Evolutionary conservation across 805 yeast genomes (phyloP), one percentile per base, ranked within the genome.

Genomic region (Pichia membranifaciens): DNA sequence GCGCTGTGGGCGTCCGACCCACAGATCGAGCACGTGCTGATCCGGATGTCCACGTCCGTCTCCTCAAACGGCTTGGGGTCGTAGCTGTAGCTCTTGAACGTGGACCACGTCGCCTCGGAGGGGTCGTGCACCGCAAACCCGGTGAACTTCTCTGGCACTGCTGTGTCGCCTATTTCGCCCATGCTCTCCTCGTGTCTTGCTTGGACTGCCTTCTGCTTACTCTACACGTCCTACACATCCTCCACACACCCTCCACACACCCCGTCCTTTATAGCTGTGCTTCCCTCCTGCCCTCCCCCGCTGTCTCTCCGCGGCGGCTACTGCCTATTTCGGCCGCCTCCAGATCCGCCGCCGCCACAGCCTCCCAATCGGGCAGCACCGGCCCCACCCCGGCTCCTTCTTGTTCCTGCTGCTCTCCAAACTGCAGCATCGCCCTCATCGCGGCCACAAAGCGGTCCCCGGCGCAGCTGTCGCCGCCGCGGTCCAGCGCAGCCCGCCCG

Each of bases 1-100:
- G 75, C 81, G 25, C 75, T 66, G 58, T 79, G 84, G 47, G 73
- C 66, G 55, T 81, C 86, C 22, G 78, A 70, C 32, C 82, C 84
- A 62, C 87, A 81, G n/a, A 81, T 65, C 29, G 79, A 77, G 61
- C 77, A 73, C 18, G 68, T 65, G 21, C 58, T 58, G 47, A 71
- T 69, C 52, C 70, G 63, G 52, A 75, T 62, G 35, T 76, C 71
- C n/a, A 71, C 71, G 51, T 76, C 80, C 37, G 50, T 49, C 6
- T 60, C 67, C 42, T 59, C 70, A 49, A 69, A 65, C 10, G 68
- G 65, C 50, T 69, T 68, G 36, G 73, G 73, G 10, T 49, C 54
- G 55, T 53, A 65, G n/a, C 55, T 59, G 21, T 55, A 57, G 38
- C 56, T 56, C 33, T 57, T 57, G 22, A 62, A 58, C 1, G 54